Evolutionary conservation across 345 rosid species (phyloP).

Genomic region (Eucalyptus regnans): DNA sequence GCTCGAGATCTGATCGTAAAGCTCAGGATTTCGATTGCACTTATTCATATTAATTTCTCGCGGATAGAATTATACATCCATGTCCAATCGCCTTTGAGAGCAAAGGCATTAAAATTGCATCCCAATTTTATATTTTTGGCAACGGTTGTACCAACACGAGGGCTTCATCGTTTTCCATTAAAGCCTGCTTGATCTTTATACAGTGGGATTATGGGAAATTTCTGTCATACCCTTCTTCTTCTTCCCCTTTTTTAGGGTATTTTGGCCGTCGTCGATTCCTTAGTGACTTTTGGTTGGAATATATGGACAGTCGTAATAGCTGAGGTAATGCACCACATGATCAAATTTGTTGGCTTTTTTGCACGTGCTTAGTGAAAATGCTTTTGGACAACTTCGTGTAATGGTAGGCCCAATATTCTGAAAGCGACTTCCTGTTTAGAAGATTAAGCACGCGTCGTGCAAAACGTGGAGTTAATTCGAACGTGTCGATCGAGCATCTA

Average conservation of each 20-base stretch:
- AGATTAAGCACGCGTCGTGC: background rate
- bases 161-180: background rate
- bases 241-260: background rate
- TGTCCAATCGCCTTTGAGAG: background rate
- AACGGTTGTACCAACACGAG: background rate
- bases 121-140: background rate
- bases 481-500: background rate
- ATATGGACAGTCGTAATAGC: background rate
- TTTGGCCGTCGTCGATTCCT: background rate
- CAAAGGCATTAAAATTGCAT: background rate
- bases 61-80: background rate
- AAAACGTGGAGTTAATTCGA: background rate
- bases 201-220: background rate
- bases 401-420: background rate
- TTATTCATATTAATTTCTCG: background rate
- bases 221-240: background rate
- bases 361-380: background rate
- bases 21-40: background rate
- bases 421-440: background rate
- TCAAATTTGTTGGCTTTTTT: background rate
- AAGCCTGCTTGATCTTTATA: background rate
- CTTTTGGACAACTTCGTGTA: background rate
- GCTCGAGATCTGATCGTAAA: background rate
- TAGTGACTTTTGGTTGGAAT: background rate
- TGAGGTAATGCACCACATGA: background rate